Evolutionary conservation across 2,329 filamentous ascomycete genomes (phyloP).

Genomic region (Basipetospora sp.): DNA sequence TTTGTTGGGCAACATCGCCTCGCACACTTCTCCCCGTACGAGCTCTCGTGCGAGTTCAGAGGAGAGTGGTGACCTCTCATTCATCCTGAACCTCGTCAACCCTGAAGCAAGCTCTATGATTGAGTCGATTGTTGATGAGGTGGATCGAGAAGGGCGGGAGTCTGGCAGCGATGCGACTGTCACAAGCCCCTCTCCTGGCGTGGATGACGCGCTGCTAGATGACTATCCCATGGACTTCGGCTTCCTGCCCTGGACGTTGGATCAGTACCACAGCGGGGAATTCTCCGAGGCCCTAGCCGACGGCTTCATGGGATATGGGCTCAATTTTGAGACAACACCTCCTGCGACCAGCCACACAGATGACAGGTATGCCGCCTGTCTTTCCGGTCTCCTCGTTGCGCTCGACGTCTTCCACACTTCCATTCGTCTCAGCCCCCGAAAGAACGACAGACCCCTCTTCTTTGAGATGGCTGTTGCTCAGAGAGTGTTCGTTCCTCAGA

Average conservation of each 20-base stretch:
- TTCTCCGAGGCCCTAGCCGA: background rate
- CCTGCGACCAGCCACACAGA: no score
- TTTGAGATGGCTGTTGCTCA: background rate
- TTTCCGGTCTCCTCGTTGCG: background rate
- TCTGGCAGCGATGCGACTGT: no score
- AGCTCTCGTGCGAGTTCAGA: no score
- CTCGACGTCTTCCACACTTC: background rate
- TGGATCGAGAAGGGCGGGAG: no score
- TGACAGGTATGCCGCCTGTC: background rate
- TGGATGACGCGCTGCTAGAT: background rate
- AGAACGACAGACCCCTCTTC: background rate
- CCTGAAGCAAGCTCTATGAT: conserved; percentile 3
- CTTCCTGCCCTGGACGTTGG: background rate
- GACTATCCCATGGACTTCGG: background rate
- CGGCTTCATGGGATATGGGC: background rate
- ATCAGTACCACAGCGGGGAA: background rate
- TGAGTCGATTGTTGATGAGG: background rate
- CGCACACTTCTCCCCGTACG: no score
- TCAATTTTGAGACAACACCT: background rate
- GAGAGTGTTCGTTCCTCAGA: background rate
- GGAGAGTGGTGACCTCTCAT: no score
- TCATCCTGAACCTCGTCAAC: no score
- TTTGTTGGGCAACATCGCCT: no score
- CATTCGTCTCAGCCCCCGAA: background rate
- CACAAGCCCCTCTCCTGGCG: no score